A percentile compares a stretch with the other conserved stretches of the same genome.
Conservation (phyloP, 2,329 filamentous ascomycete species). For the Exserohilum rostratum region DNA sequence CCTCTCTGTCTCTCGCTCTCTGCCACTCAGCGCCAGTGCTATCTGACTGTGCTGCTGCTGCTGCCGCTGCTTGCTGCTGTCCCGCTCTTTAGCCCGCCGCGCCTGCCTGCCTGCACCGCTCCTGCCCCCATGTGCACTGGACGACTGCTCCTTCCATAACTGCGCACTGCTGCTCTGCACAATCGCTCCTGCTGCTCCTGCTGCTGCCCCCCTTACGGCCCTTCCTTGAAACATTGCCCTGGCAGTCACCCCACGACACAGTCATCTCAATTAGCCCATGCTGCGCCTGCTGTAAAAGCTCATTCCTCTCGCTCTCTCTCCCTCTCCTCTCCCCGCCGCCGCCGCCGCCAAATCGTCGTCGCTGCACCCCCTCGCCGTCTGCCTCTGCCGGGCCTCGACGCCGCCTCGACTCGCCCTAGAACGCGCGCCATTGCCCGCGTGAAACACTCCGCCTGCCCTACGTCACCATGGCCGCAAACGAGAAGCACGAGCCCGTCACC, state of each 20-base stretch:
- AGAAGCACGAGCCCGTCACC: constrained; percentile 44
- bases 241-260: neutral
- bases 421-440: too few relatives aligned
- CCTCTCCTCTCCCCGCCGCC: neutral
- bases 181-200: neutral
- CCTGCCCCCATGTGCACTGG: constrained; percentile 1
- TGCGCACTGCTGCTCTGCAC: too few relatives aligned
- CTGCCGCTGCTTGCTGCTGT: too few relatives aligned
- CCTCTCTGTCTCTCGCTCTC: constrained; percentile 3
- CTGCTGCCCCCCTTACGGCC: neutral
- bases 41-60: too few relatives aligned
- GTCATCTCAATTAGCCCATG: neutral
- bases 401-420: constrained; percentile 14
- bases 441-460: too few relatives aligned
- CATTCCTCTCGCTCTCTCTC: too few relatives aligned
- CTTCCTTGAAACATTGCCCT: neutral
- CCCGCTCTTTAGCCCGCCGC: too few relatives aligned
- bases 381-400: too few relatives aligned
- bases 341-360: constrained; percentile 13
- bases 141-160: constrained; percentile 1
- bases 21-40: constrained; percentile 9
- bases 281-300: neutral
- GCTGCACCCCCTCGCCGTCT: too few relatives aligned
- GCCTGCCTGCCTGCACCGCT: too few relatives aligned
- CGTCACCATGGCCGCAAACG: constrained; percentile 38